Evolutionary conservation across 805 yeast species (phyloP).

Genomic region (Kregervanrija fluxuum): DNA sequence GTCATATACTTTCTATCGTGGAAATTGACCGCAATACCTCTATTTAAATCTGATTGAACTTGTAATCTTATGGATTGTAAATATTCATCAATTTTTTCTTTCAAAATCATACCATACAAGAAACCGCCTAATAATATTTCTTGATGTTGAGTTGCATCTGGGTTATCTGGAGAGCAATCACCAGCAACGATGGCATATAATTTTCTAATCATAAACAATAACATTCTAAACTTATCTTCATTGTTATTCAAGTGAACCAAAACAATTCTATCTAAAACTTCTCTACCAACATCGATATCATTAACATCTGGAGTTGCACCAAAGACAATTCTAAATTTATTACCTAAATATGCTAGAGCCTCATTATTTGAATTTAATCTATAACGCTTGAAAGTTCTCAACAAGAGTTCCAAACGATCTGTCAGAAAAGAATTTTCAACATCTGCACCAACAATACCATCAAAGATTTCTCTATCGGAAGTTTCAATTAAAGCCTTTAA

Average conservation of each 20-base stretch:
- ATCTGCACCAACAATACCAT: slow-evolving; percentile 91
- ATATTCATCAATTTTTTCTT: slow-evolving; percentile 94
- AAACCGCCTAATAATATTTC: slow-evolving; percentile 94
- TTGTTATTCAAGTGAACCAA: slow-evolving; percentile 76
- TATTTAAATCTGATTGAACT: slow-evolving; percentile 69
- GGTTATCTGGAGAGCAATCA: slow-evolving; percentile 94
- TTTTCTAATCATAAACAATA: slow-evolving; percentile 92
- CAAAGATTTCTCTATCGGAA: slow-evolving; percentile 91
- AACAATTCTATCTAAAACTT: slow-evolving; percentile 75
- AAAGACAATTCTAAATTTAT: slow-evolving; percentile 89
- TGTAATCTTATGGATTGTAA: slow-evolving; percentile 65
- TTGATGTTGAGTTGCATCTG: slow-evolving; percentile 99
- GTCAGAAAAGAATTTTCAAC: slow-evolving; percentile 85
- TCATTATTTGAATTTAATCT: slow-evolving; percentile 73
- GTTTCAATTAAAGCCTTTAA: slow-evolving; percentile 86
- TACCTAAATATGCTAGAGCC: slow-evolving; percentile 91
- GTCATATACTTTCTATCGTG: slow-evolving; percentile 76
- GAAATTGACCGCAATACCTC: slow-evolving; percentile 79
- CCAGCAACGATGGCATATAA: slow-evolving; percentile 93
- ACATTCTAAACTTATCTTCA: slow-evolving; percentile 77
- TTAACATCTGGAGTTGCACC: slow-evolving; percentile 82
- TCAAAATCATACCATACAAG: slow-evolving; percentile 91
- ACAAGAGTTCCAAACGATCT: slow-evolving; percentile 90
- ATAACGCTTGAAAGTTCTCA: slow-evolving; percentile 83
- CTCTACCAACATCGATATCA: slow-evolving; percentile 86